phyloP scores from a whole-genome alignment of 176 grass and related monocot species.

The Areca catechu region DNA sequence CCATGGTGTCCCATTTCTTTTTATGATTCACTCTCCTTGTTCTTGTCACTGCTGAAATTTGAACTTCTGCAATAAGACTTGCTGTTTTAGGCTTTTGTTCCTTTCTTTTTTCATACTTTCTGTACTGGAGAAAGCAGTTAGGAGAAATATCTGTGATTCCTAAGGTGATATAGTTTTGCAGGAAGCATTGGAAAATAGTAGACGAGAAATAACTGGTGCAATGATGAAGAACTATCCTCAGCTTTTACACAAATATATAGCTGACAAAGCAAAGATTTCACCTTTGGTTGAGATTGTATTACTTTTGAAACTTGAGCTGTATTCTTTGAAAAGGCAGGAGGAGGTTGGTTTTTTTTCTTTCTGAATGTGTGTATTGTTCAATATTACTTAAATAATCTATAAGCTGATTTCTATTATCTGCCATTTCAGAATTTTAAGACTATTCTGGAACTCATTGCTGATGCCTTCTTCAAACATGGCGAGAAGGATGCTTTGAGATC shows the following conservation, averaged over 20 bases:
- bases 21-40: too few relatives aligned
- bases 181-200: slow-evolving; percentile 84
- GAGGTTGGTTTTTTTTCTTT: slow-evolving; percentile 37
- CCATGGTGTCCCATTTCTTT: too few relatives aligned
- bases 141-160: not conserved
- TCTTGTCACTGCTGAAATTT: too few relatives aligned
- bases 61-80: too few relatives aligned
- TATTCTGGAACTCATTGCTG: slow-evolving; percentile 62
- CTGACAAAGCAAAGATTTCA: slow-evolving; percentile 91
- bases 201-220: slow-evolving; percentile 74
- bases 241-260: slow-evolving; percentile 77
- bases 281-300: slow-evolving; percentile 77
- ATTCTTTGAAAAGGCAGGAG: slow-evolving; percentile 86
- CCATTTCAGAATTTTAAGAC: slow-evolving; percentile 77
- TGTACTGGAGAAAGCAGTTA: too few relatives aligned
- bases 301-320: slow-evolving; percentile 92
- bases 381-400: not conserved
- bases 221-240: slow-evolving; percentile 74
- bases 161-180: slow-evolving; percentile 29
- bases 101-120: too few relatives aligned
- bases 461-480: slow-evolving; percentile 98
- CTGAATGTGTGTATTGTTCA: slow-evolving; percentile 1
- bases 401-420: slow-evolving; percentile 4
- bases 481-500: slow-evolving; percentile 90
- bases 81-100: too few relatives aligned